Evolutionary conservation across 2,329 filamentous ascomycete species (phyloP).

Genomic region (Fusarium sp.): DNA sequence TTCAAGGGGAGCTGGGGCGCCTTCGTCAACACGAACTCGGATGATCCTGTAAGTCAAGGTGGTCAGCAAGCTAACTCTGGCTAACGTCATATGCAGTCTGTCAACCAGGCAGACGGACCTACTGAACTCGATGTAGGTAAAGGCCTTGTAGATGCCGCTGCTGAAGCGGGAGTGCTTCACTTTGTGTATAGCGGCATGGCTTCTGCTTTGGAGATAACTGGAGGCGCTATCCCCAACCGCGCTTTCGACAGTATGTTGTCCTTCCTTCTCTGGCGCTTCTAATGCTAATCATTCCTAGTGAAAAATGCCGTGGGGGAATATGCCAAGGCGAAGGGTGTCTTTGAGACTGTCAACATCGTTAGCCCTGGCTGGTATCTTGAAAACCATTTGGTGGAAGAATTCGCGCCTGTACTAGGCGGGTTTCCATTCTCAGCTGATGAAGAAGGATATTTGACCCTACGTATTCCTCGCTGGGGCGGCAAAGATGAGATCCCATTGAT

Average conservation of each 20-base stretch:
- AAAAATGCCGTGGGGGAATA: constrained; percentile 56
- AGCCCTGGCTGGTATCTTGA: constrained; percentile 59
- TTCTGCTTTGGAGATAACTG: constrained; percentile 50
- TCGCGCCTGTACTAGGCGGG: constrained; percentile 55
- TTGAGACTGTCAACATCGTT: constrained; percentile 53
- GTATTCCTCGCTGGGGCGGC: constrained; percentile 56
- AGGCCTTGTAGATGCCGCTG: constrained; percentile 51
- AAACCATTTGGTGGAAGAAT: constrained; percentile 53
- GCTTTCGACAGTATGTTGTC: constrained; percentile 52
- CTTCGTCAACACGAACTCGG: constrained; percentile 52
- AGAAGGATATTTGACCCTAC: constrained; percentile 54
- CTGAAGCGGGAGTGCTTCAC: constrained; percentile 51
- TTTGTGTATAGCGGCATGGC: constrained; percentile 54
- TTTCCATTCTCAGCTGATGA: constrained; percentile 54
- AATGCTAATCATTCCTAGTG: constrained; percentile 43
- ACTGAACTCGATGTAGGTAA: constrained; percentile 54
- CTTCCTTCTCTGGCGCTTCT: fast-evolving
- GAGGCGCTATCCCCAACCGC: constrained; percentile 49
- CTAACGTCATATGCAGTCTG: constrained; percentile 33
- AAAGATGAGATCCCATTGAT: constrained; percentile 54
- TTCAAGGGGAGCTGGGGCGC: constrained; percentile 52
- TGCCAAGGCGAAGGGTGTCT: constrained; percentile 49
- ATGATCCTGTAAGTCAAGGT: constrained; percentile 46
- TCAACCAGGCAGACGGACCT: constrained; percentile 46
- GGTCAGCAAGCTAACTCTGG: neutral